Conservation (phyloP, 768 basidiomycete genomes). For the Nidula microcarpa region DNA sequence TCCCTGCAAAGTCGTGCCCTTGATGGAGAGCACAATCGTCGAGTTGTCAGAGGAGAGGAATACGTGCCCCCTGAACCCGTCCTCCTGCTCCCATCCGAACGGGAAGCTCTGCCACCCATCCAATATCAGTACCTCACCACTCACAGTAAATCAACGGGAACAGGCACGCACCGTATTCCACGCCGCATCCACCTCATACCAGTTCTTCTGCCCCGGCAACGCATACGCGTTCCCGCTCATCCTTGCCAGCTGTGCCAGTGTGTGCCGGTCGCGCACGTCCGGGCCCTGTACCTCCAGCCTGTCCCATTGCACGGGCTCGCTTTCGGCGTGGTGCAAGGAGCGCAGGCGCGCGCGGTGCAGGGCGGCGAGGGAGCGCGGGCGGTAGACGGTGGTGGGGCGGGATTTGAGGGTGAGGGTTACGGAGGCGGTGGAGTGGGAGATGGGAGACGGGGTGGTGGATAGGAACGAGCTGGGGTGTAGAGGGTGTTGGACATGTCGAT, state of each 20-base stretch:
- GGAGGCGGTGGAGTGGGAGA: not conserved
- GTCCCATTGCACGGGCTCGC: constrained; percentile 65
- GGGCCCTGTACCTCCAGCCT: constrained; percentile 64
- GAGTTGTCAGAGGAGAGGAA: constrained; percentile 77
- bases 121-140: constrained; percentile 1
- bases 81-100: constrained; percentile 70
- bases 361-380: constrained; percentile 49
- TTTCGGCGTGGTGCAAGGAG: constrained; percentile 46
- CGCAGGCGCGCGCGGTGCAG: constrained; percentile 50
- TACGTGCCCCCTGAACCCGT: constrained; percentile 90
- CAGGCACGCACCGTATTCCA: constrained; percentile 58
- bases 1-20: constrained; percentile 80
- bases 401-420: constrained; percentile 32
- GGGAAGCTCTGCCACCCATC: constrained; percentile 60
- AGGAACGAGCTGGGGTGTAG: not conserved
- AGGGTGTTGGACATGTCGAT: not conserved
- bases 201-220: constrained; percentile 61
- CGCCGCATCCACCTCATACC: constrained; percentile 75
- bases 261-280: constrained; percentile 75
- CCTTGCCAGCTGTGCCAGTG: constrained; percentile 76
- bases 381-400: constrained; percentile 54
- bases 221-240: constrained; percentile 93
- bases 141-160: constrained; percentile 11
- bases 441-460: not conserved
- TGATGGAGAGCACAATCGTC: constrained; percentile 85